phyloP scores from a whole-genome alignment of 2,329 filamentous ascomycete species.

The Colletotrichum sp. region DNA sequence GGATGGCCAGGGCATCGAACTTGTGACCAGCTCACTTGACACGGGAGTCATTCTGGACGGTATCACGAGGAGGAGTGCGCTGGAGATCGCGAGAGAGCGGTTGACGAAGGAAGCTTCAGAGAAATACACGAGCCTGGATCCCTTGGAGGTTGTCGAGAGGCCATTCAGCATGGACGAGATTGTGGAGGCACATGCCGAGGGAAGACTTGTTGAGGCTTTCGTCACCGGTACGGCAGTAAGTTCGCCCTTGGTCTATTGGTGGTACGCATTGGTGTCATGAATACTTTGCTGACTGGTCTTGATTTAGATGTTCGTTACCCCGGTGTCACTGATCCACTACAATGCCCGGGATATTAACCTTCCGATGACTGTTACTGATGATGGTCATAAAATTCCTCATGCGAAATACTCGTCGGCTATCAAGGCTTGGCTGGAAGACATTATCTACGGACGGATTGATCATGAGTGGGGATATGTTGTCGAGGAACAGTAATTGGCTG shows the following conservation, averaged over 20 bases:
- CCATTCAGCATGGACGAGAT: slow-evolving; percentile 84
- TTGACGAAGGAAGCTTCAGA: slow-evolving; percentile 61
- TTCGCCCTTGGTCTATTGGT: slow-evolving; percentile 24
- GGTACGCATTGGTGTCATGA: background rate
- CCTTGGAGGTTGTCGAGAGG: slow-evolving; percentile 69
- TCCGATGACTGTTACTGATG: slow-evolving; percentile 55
- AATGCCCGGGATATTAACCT: slow-evolving; percentile 68
- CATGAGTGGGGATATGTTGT: slow-evolving; percentile 75
- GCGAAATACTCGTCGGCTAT: slow-evolving; percentile 58
- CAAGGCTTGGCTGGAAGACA: slow-evolving; percentile 71
- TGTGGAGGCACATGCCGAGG: slow-evolving; percentile 74
- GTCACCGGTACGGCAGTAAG: slow-evolving; percentile 84
- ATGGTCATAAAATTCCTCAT: background rate
- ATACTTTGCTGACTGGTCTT: slow-evolving; percentile 15
- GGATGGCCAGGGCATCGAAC: slow-evolving; percentile 59
- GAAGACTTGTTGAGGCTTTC: slow-evolving; percentile 82
- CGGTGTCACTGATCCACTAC: slow-evolving; percentile 72
- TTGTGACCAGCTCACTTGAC: slow-evolving; percentile 84
- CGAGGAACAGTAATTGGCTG: slow-evolving; percentile 50
- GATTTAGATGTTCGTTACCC: slow-evolving; percentile 70
- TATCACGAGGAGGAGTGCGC: slow-evolving; percentile 78
- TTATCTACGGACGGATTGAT: slow-evolving; percentile 74
- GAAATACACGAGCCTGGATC: background rate
- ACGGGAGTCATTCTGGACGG: slow-evolving; percentile 87
- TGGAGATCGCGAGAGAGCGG: slow-evolving; percentile 73